Conservation (phyloP, 2,329 filamentous ascomycete genomes). For the Claviceps purpurea region DNA sequence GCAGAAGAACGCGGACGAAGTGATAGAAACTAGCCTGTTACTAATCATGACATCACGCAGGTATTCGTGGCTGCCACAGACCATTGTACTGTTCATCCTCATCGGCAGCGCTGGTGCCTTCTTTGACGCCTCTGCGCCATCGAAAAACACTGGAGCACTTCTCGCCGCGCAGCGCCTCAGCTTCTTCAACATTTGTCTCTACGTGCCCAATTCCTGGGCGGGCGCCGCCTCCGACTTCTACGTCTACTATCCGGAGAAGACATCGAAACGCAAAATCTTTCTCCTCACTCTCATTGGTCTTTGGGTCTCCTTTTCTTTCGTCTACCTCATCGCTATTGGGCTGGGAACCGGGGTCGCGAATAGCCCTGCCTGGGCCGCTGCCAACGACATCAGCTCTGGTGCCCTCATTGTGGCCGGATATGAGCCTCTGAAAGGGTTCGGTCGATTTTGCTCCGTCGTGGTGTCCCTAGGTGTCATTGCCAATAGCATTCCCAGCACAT, state of each 20-base stretch:
- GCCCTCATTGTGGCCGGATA: slow-evolving; percentile 44
- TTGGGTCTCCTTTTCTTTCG: slow-evolving; percentile 44
- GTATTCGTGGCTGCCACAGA: slow-evolving; percentile 47
- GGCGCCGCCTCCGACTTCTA: slow-evolving; percentile 67
- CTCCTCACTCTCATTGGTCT: slow-evolving; percentile 55
- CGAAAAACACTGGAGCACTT: slow-evolving; percentile 45
- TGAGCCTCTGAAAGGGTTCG: slow-evolving; percentile 38
- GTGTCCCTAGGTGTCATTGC: slow-evolving; percentile 41
- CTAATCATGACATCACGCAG: slow-evolving; percentile 5
- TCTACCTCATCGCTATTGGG: slow-evolving; percentile 50
- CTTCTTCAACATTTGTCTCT: slow-evolving; percentile 57
- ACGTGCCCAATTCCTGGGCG: slow-evolving; percentile 43
- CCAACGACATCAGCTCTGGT: slow-evolving; percentile 38
- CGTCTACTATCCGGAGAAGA: slow-evolving; percentile 57
- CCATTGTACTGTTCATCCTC: slow-evolving; percentile 59
- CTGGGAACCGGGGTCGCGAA: slow-evolving; percentile 37
- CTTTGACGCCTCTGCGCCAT: slow-evolving; percentile 51
- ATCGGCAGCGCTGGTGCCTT: slow-evolving; percentile 50
- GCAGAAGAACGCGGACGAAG: neutral
- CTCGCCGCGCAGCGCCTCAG: slow-evolving; percentile 46
- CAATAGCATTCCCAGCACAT: slow-evolving; percentile 42
- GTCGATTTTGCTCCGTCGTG: slow-evolving; percentile 42
- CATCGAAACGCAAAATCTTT: slow-evolving; percentile 51
- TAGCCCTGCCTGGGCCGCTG: slow-evolving; percentile 34
- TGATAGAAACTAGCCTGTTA: neutral